phyloP scores from a whole-genome alignment of 805 yeast species.

The Cyberlindnera xishuangbannaensis region DNA sequence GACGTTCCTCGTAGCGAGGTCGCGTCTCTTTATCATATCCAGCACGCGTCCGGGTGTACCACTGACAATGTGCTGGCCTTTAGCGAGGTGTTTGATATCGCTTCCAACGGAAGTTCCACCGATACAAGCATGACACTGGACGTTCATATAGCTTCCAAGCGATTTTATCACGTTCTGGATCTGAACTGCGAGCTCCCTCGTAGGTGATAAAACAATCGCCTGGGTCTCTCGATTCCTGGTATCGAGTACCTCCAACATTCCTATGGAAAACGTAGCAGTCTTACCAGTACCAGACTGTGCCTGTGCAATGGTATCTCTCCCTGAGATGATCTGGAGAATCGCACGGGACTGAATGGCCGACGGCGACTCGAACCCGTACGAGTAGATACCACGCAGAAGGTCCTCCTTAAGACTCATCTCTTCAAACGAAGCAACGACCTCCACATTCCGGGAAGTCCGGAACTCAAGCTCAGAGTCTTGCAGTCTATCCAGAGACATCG shows the following conservation, averaged over 20 bases:
- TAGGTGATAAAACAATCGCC: constrained; percentile 89
- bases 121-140: constrained; percentile 84
- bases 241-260: constrained; percentile 84
- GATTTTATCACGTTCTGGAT: constrained; percentile 84
- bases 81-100: constrained; percentile 67
- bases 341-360: constrained; percentile 98
- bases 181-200: constrained; percentile 93
- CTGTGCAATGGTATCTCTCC: constrained; percentile 95
- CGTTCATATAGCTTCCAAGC: constrained; percentile 82
- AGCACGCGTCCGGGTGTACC: constrained; percentile 97
- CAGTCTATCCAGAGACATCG: constrained; percentile 58
- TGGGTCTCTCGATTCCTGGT: constrained; percentile 69
- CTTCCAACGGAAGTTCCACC: constrained; percentile 87
- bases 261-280: constrained; percentile 96
- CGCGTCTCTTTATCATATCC: constrained; percentile 85
- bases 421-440: constrained; percentile 60
- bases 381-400: constrained; percentile 61
- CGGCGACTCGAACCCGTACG: constrained; percentile 93
- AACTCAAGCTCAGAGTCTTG: constrained; percentile 56
- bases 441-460: constrained; percentile 50
- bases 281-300: constrained; percentile 99
- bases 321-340: constrained; percentile 87
- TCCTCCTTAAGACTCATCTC: constrained; percentile 70
- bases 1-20: constrained; percentile 63
- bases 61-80: constrained; percentile 86